Conservation (phyloP, 2,329 filamentous ascomycete genomes). For the Stromatinia cepivora region DNA sequence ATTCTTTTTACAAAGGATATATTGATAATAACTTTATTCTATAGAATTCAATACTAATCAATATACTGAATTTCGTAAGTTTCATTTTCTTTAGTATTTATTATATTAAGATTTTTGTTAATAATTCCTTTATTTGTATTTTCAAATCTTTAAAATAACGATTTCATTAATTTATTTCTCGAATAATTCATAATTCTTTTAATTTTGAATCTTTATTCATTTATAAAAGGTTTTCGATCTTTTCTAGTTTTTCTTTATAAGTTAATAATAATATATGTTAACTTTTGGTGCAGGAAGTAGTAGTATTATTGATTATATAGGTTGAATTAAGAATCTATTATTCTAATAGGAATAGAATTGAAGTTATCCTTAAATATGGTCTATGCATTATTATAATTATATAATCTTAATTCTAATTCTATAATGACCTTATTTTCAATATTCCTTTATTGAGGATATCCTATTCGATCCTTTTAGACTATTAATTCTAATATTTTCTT, state of each 20-base stretch:
- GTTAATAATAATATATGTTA: not conserved
- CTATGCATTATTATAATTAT: too few relatives aligned
- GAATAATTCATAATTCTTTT: not conserved
- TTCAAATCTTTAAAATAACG: not conserved
- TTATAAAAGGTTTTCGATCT: rapidly evolving
- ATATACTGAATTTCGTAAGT: not conserved
- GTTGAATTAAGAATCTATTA: too few relatives aligned
- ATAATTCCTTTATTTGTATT: not conserved
- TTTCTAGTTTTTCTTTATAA: not conserved
- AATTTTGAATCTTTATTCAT: not conserved
- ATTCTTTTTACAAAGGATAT: not conserved
- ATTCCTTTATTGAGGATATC: too few relatives aligned
- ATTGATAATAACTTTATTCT: not conserved
- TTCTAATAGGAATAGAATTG: too few relatives aligned
- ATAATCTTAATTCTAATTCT: too few relatives aligned
- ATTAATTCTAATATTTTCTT: too few relatives aligned
- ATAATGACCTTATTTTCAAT: too few relatives aligned
- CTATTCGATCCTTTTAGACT: too few relatives aligned
- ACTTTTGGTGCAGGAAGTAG: too few relatives aligned
- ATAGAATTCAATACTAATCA: not conserved
- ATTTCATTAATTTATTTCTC: not conserved
- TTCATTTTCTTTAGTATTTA: not conserved
- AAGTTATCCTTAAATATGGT: too few relatives aligned
- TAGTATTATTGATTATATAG: too few relatives aligned
- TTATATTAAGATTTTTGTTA: not conserved